Conservation (phyloP, 169 alveolate species). For the Theileria equi region DNA sequence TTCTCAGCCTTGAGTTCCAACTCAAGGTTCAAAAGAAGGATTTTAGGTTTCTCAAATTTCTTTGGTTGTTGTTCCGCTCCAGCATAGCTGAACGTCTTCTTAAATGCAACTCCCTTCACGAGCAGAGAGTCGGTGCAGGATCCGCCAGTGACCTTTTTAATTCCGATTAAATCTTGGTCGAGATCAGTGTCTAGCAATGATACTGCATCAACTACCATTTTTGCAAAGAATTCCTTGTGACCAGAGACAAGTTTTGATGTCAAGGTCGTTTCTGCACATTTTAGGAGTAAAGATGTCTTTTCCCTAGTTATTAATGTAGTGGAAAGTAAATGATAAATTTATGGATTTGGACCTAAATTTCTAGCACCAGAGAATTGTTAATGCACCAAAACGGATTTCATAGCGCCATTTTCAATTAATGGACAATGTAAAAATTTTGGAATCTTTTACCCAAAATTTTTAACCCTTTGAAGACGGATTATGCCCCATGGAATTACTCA, state of each 20-base stretch:
- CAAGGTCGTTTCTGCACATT: constrained; percentile 97
- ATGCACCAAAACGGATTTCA: no score
- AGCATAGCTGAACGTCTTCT: constrained; percentile 98
- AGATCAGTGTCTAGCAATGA: constrained; percentile 86
- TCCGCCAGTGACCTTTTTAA: constrained; percentile 97
- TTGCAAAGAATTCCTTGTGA: constrained; percentile 91
- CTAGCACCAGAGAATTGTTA: neutral
- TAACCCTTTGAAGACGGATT: no score
- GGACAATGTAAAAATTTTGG: no score
- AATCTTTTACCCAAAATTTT: no score
- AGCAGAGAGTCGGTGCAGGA: constrained; percentile 87
- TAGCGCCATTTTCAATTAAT: no score
- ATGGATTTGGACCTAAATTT: neutral
- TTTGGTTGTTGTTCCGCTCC: constrained; percentile 99
- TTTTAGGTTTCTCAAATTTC: constrained; percentile 89
- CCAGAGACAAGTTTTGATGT: constrained; percentile 93
- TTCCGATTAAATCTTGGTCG: constrained; percentile 92
- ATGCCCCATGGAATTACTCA: no score
- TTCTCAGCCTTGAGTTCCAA: constrained; percentile 97
- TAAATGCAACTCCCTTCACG: constrained; percentile 97
- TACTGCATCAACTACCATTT: constrained; percentile 95
- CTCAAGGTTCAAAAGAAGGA: constrained; percentile 91
- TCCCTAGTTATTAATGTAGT: constrained; percentile 67
- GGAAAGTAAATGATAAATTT: neutral
- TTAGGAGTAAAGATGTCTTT: constrained; percentile 82